Evolutionary conservation across 345 rosid genomes (phyloP).

Genomic region (Atalantia buxifolia): DNA sequence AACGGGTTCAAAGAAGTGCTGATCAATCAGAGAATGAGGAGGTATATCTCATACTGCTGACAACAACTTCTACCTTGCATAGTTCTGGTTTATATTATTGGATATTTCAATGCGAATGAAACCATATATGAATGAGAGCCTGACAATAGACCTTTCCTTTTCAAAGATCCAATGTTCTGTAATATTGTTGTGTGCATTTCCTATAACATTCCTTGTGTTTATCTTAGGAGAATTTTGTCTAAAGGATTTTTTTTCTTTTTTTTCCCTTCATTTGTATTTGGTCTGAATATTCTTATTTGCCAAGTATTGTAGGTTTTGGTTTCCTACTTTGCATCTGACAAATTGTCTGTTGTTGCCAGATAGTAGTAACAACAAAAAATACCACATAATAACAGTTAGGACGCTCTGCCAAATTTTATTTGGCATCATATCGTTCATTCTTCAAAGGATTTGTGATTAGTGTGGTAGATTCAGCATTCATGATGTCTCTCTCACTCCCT

Average conservation of each 20-base stretch:
- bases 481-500: not conserved
- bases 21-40: slow-evolving; percentile 60
- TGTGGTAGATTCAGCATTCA: not conserved
- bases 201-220: not conserved
- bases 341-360: not conserved
- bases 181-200: not conserved
- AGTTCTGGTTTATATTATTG: not conserved
- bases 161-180: not conserved
- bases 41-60: slow-evolving; percentile 33
- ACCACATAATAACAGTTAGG: not conserved
- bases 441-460: not conserved
- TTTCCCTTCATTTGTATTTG: not conserved
- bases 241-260: not conserved
- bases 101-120: not conserved
- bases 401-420: not conserved
- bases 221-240: not conserved
- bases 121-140: not conserved
- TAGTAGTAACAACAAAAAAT: not conserved
- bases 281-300: not conserved
- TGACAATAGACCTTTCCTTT: not conserved
- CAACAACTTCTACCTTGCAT: not conserved
- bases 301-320: not conserved
- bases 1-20: slow-evolving; percentile 75
- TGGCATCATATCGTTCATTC: not conserved
- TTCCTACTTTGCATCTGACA: not conserved